Evolutionary conservation across 306 rosid genomes (phyloP).

Genomic region (Echinosophora koreensis): DNA sequence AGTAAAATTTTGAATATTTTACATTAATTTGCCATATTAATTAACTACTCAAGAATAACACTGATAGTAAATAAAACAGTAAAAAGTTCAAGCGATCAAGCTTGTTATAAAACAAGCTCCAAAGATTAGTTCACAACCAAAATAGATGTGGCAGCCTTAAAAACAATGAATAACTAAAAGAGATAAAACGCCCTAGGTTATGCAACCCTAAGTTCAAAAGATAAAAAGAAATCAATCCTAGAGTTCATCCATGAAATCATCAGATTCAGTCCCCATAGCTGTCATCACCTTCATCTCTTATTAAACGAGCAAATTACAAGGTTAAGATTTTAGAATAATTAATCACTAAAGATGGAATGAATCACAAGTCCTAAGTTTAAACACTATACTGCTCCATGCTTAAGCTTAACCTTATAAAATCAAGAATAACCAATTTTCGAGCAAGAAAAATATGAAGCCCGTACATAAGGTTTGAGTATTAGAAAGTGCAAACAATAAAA

Average conservation of each 20-base stretch:
- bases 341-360: background rate
- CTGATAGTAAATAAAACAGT: constrained; percentile 14
- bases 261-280: constrained; percentile 9
- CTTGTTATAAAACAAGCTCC: constrained; percentile 5
- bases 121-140: constrained; percentile 6
- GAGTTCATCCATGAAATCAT: constrained; percentile 18
- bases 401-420: constrained; percentile 1
- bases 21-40: constrained; percentile 1
- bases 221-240: constrained; percentile 3
- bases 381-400: constrained; percentile 25
- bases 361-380: background rate
- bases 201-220: background rate
- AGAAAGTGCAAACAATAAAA: background rate
- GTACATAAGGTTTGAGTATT: background rate
- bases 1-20: background rate
- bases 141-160: constrained; percentile 22
- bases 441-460: constrained; percentile 27
- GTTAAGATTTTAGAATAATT: constrained; percentile 21
- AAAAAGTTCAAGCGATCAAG: constrained; percentile 8
- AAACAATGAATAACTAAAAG: background rate
- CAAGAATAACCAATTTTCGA: background rate
- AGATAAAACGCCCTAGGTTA: background rate
- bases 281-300: constrained; percentile 14
- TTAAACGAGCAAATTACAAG: constrained; percentile 12
- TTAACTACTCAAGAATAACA: constrained; percentile 20